phyloP scores from a whole-genome alignment of 352 stramenopile genomes.

The Globisporangium viniferum region DNA sequence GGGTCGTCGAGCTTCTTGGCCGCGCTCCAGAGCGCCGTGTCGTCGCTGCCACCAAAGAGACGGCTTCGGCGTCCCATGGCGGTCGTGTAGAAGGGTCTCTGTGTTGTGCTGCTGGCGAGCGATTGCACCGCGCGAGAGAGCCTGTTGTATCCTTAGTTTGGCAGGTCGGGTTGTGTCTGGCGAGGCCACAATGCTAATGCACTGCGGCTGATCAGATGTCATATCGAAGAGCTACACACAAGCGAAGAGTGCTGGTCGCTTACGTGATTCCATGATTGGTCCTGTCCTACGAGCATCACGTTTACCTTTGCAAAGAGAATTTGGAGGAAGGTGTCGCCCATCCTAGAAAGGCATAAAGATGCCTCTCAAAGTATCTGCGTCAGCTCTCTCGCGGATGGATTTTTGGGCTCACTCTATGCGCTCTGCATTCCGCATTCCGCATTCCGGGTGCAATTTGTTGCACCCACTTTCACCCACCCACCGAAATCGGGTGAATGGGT shows the following conservation, averaged over 20 bases:
- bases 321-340: not conserved
- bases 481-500: not conserved
- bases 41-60: constrained; percentile 2
- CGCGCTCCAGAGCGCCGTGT: constrained; percentile 18
- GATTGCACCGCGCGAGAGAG: not conserved
- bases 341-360: not conserved
- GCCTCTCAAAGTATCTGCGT: not conserved
- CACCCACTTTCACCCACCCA: not conserved
- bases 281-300: not conserved
- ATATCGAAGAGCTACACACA: not conserved
- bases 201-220: not conserved
- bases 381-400: not conserved
- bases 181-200: not conserved
- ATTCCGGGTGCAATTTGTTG: not conserved
- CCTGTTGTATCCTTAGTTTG: not conserved
- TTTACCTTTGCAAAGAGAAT: constrained; percentile 1
- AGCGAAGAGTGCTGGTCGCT: not conserved
- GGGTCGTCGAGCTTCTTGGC: constrained; percentile 16
- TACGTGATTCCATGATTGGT: not conserved
- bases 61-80: constrained; percentile 12
- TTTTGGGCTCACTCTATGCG: not conserved
- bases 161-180: not conserved
- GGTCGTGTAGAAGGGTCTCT: not conserved
- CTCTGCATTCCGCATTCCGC: not conserved
- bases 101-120: not conserved